A percentile compares a stretch with the other conserved stretches of the same genome.
These are phyloP conservation scores for Neonectria punicea DNA, from an alignment of 2,329 filamentous ascomycete species.

Conservation along the genomic window DNA sequence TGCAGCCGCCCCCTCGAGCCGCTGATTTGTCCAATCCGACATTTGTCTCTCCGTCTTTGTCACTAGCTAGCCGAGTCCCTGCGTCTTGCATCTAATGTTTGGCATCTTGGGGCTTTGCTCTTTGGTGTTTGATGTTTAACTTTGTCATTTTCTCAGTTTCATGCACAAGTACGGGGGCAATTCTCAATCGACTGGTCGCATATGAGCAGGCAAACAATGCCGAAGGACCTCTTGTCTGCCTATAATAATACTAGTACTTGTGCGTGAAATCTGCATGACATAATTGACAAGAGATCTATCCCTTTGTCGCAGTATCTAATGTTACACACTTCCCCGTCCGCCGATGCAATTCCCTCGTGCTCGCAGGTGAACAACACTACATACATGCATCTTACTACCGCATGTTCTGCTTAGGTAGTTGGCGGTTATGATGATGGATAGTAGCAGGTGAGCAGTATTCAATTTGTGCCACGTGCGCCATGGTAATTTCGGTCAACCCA, in stretches of 20 bases:
- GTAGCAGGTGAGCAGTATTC: too few relatives aligned
- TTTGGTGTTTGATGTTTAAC: slow-evolving; percentile 14
- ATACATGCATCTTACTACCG: neutral
- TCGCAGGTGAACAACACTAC: neutral
- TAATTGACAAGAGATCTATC: neutral
- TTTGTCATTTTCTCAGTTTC: slow-evolving; percentile 7
- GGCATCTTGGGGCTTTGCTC: slow-evolving; percentile 6
- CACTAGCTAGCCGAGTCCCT: slow-evolving; percentile 25
- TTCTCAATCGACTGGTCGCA: slow-evolving; percentile 7
- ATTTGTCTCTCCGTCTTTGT: slow-evolving; percentile 22
- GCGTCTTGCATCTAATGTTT: slow-evolving; percentile 37
- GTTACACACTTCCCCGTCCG: neutral
- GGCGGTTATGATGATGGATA: neutral
- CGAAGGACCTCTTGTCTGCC: neutral
- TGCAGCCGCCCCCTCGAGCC: slow-evolving; percentile 22
- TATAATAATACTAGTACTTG: neutral
- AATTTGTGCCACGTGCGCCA: too few relatives aligned
- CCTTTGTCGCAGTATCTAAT: too few relatives aligned
- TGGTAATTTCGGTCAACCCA: neutral
- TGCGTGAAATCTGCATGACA: neutral
- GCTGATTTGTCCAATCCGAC: slow-evolving; percentile 28
- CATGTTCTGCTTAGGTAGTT: neutral
- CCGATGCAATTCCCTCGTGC: neutral
- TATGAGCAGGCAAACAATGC: neutral
- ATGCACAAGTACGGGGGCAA: slow-evolving; percentile 12